A percentile compares a stretch with the other conserved stretches of the same genome.
These are phyloP conservation scores for Solanum pinnatisectum DNA, from an alignment of 257 asterid species.

Conservation along the genomic window DNA sequence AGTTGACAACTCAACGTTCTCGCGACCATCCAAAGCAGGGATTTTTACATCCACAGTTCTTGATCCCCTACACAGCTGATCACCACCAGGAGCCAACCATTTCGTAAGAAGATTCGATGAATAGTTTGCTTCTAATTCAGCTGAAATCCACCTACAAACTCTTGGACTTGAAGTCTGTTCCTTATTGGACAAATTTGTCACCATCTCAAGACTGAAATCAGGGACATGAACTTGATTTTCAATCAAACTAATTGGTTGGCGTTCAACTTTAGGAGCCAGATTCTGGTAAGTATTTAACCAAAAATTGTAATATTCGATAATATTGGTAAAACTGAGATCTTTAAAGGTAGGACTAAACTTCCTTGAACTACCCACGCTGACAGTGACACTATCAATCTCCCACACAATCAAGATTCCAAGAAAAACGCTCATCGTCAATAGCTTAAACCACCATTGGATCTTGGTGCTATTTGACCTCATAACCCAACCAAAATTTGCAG, in stretches of 20 bases:
- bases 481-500: slow-evolving; percentile 31
- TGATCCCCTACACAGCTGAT: slow-evolving; percentile 49
- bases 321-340: slow-evolving; percentile 26
- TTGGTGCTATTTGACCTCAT: slow-evolving; percentile 33
- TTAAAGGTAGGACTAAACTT: slow-evolving; percentile 1
- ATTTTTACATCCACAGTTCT: slow-evolving; percentile 43
- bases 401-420: slow-evolving; percentile 49
- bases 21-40: slow-evolving; percentile 37
- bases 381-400: slow-evolving; percentile 40
- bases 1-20: slow-evolving; percentile 28
- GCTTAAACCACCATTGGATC: slow-evolving; percentile 53
- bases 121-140: slow-evolving; percentile 48
- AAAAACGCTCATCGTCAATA: slow-evolving; percentile 35
- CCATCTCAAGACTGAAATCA: slow-evolving; percentile 12
- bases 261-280: background rate
- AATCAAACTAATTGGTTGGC: no score
- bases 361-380: slow-evolving; percentile 17
- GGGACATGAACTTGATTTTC: slow-evolving; percentile 10
- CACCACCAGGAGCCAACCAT: slow-evolving; percentile 68
- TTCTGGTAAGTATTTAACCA: slow-evolving; percentile 4
- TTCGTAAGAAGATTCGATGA: slow-evolving; percentile 40
- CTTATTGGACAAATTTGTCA: slow-evolving; percentile 6
- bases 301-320: background rate
- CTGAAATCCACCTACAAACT: slow-evolving; percentile 42
- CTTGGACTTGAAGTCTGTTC: background rate